Evolutionary conservation across 2,329 filamentous ascomycete genomes (phyloP).

Genomic region (Aspergillus versicolor): DNA sequence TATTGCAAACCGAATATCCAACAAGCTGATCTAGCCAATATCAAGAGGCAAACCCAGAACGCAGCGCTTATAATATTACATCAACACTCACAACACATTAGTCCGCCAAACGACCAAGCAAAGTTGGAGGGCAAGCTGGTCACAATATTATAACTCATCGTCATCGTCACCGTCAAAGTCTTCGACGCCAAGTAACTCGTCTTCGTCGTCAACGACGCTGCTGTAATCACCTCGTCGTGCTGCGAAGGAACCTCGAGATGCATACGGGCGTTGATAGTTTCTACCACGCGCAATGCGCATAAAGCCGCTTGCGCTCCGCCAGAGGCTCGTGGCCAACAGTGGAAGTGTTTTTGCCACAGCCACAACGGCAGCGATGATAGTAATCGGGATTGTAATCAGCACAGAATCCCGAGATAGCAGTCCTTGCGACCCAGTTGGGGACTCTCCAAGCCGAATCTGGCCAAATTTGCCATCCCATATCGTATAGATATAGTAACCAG

Average conservation of each 20-base stretch:
- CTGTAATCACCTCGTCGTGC: conserved; percentile 84
- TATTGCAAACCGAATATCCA: not conserved
- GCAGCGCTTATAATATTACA: not conserved
- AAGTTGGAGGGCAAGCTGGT: not conserved
- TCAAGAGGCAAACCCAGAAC: not conserved
- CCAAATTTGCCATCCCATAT: conserved; percentile 91
- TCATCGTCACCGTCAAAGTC: conserved; percentile 94
- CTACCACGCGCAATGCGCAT: conserved; percentile 44
- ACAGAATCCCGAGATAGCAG: conserved; percentile 69
- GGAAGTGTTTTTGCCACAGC: conserved; percentile 71
- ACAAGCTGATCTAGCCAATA: not conserved
- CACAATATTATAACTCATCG: conserved; percentile 41
- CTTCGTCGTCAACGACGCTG: conserved; percentile 88
- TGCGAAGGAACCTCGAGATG: conserved; percentile 85
- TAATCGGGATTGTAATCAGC: conserved; percentile 79
- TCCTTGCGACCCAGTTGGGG: conserved; percentile 27
- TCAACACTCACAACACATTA: conserved; percentile 1
- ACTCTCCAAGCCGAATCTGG: conserved; percentile 83
- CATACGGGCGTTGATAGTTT: conserved; percentile 69
- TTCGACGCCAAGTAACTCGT: conserved; percentile 80
- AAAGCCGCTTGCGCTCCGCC: conserved; percentile 61
- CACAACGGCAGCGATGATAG: conserved; percentile 77
- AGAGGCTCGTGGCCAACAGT: conserved; percentile 69
- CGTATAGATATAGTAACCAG: conserved; percentile 81
- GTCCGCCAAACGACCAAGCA: not conserved